Percentiles rank a stretch among this genome's conserved stretches.
phyloP scores from a whole-genome alignment of 2,329 filamentous ascomycete species.

The Ceratocystis smalleyi region DNA sequence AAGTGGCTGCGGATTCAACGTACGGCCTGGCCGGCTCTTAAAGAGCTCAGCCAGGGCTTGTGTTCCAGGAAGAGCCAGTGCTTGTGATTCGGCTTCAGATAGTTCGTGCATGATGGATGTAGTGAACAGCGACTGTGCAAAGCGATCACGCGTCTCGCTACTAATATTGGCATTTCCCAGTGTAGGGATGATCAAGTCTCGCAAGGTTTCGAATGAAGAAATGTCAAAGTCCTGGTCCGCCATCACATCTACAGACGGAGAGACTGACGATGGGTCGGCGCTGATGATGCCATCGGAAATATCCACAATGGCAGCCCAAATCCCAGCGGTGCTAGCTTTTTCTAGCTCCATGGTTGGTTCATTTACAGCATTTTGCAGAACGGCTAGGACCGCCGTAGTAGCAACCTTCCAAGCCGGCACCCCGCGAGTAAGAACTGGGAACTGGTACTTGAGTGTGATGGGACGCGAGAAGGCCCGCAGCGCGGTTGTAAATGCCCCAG shows the following conservation, averaged over 20 bases:
- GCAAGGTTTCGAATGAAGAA: slow-evolving; percentile 50
- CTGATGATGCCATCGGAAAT: slow-evolving; percentile 54
- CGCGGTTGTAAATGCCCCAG: slow-evolving; percentile 48
- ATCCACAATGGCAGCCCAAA: slow-evolving; percentile 56
- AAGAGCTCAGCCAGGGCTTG: slow-evolving; percentile 36
- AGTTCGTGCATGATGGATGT: slow-evolving; percentile 62
- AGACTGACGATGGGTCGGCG: slow-evolving; percentile 35
- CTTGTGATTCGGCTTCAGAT: slow-evolving; percentile 32
- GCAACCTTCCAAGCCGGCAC: slow-evolving; percentile 65
- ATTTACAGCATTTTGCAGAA: slow-evolving; percentile 51
- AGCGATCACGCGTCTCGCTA: slow-evolving; percentile 51
- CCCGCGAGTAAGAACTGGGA: slow-evolving; percentile 54
- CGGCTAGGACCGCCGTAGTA: slow-evolving; percentile 51
- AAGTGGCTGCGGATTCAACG: slow-evolving; percentile 49
- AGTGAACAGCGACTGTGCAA: slow-evolving; percentile 61
- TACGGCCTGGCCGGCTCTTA: slow-evolving; percentile 52
- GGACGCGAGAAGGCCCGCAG: slow-evolving; percentile 53
- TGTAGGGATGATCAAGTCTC: slow-evolving; percentile 55
- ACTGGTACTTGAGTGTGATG: slow-evolving; percentile 67
- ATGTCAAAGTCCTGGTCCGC: slow-evolving; percentile 75
- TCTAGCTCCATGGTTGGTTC: slow-evolving; percentile 30
- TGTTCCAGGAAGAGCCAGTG: slow-evolving; percentile 19
- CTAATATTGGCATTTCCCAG: slow-evolving; percentile 52
- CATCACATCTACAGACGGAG: slow-evolving; percentile 25
- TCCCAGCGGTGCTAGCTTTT: slow-evolving; percentile 32